Conservation (phyloP, 306 rosid species). For the Psophocarpus tetragonolobus region DNA sequence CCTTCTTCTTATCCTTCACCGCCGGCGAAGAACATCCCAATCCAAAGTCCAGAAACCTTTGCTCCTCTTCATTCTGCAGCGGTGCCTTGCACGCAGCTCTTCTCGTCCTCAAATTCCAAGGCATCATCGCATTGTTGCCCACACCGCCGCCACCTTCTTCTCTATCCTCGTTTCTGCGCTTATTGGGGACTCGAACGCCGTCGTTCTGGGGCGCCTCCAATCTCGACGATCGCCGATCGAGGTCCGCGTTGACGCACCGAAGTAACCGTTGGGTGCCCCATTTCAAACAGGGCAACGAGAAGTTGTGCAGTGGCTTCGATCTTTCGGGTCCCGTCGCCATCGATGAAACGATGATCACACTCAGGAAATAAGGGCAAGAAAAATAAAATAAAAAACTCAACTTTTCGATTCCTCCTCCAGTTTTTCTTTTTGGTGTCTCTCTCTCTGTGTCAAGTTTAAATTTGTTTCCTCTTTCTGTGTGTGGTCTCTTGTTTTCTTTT, state of each 20-base stretch:
- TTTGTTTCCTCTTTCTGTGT: not conserved
- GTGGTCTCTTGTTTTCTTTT: not conserved
- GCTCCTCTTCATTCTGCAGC: slow-evolving; percentile 34
- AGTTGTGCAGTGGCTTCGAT: slow-evolving; percentile 62
- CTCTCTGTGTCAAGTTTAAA: not conserved
- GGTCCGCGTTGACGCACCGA: slow-evolving; percentile 48
- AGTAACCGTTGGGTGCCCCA: slow-evolving; percentile 61
- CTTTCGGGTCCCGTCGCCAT: slow-evolving; percentile 51
- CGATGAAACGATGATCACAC: not conserved
- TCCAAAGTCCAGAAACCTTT: slow-evolving; percentile 31
- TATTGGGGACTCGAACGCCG: slow-evolving; percentile 16
- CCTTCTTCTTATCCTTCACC: slow-evolving; percentile 35
- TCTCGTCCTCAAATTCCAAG: slow-evolving; percentile 68
- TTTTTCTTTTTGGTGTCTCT: not conserved
- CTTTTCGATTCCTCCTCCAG: not conserved
- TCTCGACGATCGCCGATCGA: slow-evolving; percentile 35
- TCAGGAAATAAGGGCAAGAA: not conserved
- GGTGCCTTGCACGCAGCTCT: slow-evolving; percentile 60
- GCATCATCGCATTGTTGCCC: slow-evolving; percentile 35
- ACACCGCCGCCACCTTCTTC: not conserved
- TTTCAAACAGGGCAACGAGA: slow-evolving; percentile 61
- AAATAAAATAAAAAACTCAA: not conserved
- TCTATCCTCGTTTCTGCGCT: slow-evolving; percentile 26
- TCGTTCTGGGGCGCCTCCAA: slow-evolving; percentile 11
- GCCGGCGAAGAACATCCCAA: slow-evolving; percentile 35